Conservation (phyloP, 345 rosid genomes). For the Corchorus capsularis region DNA sequence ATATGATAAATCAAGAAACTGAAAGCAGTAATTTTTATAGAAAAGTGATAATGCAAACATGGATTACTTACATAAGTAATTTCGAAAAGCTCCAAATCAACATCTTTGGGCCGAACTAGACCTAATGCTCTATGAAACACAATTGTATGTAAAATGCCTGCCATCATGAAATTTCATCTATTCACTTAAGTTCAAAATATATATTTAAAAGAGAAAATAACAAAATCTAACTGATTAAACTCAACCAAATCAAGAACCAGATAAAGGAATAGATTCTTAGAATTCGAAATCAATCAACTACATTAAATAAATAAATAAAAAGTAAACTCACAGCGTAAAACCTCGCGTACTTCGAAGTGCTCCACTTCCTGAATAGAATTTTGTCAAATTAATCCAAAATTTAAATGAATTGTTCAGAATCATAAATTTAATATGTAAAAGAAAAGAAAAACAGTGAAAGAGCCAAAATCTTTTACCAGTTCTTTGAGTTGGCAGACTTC, state of each 20-base stretch:
- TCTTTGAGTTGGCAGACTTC: slow-evolving; percentile 95
- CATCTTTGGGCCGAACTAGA: slow-evolving; percentile 87
- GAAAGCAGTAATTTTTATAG: neutral
- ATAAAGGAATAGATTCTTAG: neutral
- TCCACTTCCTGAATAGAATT: slow-evolving; percentile 67
- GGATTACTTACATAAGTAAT: slow-evolving; percentile 73
- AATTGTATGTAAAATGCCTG: slow-evolving; percentile 89
- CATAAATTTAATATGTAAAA: neutral
- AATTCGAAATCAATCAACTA: neutral
- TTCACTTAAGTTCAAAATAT: slow-evolving; percentile 2
- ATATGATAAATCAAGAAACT: neutral
- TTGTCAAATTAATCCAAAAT: neutral
- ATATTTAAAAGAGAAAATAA: neutral
- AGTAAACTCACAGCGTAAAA: slow-evolving; percentile 70
- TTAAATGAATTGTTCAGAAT: slow-evolving; percentile 11
- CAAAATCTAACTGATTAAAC: neutral
- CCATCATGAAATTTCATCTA: slow-evolving; percentile 21
- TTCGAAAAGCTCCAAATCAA: slow-evolving; percentile 86
- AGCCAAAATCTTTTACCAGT: slow-evolving; percentile 48
- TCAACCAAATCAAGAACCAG: neutral
- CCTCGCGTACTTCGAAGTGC: slow-evolving; percentile 81
- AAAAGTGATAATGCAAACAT: neutral
- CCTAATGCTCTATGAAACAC: slow-evolving; percentile 94
- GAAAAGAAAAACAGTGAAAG: slow-evolving; percentile 12
- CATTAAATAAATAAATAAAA: slow-evolving; percentile 2